phyloP scores from a whole-genome alignment of 345 rosid genomes.

The Populus deltoides region DNA sequence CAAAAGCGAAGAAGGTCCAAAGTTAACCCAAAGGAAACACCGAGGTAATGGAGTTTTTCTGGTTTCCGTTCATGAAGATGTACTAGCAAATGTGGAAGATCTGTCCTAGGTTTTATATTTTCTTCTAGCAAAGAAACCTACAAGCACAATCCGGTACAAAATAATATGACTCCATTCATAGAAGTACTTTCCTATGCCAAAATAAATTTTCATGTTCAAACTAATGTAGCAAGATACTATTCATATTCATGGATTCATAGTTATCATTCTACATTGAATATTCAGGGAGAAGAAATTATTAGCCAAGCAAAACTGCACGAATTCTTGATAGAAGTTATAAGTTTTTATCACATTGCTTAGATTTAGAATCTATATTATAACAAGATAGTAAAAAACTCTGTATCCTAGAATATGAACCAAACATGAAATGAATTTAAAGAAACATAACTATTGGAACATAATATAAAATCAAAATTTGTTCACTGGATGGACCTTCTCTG shows the following conservation, averaged over 20 bases:
- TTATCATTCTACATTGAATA: background rate
- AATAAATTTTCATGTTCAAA: background rate
- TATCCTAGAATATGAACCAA: background rate
- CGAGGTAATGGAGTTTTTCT: slow-evolving; percentile 85
- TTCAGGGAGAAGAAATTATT: background rate
- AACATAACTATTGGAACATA: background rate
- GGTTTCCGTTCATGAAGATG: slow-evolving; percentile 73
- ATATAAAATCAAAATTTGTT: background rate
- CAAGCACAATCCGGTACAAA: slow-evolving; percentile 7
- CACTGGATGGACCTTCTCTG: slow-evolving; percentile 67
- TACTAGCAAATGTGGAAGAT: slow-evolving; percentile 84
- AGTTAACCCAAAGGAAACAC: slow-evolving; percentile 97
- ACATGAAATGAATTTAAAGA: background rate
- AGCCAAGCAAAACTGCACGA: background rate
- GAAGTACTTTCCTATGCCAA: background rate
- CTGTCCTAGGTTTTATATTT: slow-evolving; percentile 66
- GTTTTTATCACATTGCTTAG: background rate
- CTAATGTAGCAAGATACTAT: background rate
- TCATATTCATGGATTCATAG: background rate
- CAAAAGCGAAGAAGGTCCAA: slow-evolving; percentile 92
- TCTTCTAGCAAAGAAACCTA: slow-evolving; percentile 91
- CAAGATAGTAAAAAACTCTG: background rate
- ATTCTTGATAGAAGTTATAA: background rate
- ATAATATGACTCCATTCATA: background rate
- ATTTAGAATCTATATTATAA: background rate